These are phyloP conservation scores for Uronychia binucleata DNA, from an alignment of 73 alveolate genomes.

Conservation along the genomic window DNA sequence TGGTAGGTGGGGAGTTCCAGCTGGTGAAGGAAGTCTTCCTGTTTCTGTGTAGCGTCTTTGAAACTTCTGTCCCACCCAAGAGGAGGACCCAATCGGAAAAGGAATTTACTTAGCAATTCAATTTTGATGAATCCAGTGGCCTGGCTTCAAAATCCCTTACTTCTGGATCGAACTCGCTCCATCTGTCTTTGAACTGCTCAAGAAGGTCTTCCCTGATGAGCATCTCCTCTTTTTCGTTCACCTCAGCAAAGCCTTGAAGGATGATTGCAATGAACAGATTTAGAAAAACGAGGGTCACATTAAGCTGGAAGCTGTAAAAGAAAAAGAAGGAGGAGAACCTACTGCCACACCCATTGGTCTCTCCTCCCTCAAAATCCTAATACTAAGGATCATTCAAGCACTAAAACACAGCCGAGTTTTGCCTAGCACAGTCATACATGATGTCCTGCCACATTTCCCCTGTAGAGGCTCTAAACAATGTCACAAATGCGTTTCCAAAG, in stretches of 20 bases:
- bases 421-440: slow-evolving; percentile 20
- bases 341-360: slow-evolving; percentile 17
- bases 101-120: neutral
- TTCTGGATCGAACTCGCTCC: slow-evolving; percentile 48
- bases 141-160: slow-evolving; percentile 4
- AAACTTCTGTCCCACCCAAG: slow-evolving; percentile 31
- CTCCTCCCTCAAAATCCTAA: slow-evolving; percentile 5
- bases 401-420: neutral
- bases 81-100: slow-evolving; percentile 20
- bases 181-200: slow-evolving; percentile 14
- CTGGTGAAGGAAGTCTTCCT: slow-evolving; percentile 13
- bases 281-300: slow-evolving; percentile 61
- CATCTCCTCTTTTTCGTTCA: slow-evolving; percentile 8
- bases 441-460: slow-evolving; percentile 53
- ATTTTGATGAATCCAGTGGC: slow-evolving; percentile 23
- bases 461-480: slow-evolving; percentile 24
- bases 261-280: slow-evolving; percentile 70
- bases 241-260: slow-evolving; percentile 40
- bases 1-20: slow-evolving; percentile 45
- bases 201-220: slow-evolving; percentile 17
- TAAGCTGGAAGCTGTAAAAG: slow-evolving; percentile 33
- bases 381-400: slow-evolving; percentile 5
- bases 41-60: neutral
- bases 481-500: slow-evolving; percentile 18
- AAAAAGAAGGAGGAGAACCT: slow-evolving; percentile 19